Conservation (phyloP, 108 stramenopile species). For the Cyclotella choctawhatcheeana region DNA sequence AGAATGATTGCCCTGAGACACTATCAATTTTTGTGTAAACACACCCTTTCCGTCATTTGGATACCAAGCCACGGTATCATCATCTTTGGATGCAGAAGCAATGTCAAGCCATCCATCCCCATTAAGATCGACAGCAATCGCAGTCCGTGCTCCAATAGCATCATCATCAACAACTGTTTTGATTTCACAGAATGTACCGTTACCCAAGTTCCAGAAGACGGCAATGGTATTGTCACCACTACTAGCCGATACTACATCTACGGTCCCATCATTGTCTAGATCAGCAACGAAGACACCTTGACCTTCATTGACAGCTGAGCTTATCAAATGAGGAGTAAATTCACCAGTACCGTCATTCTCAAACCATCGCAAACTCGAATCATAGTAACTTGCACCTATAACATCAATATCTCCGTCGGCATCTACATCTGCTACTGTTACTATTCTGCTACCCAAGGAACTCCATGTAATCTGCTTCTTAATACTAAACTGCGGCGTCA, state of each 20-base stretch:
- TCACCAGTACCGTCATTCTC: conserved; percentile 31
- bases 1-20: conserved; percentile 4
- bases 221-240: conserved; percentile 31
- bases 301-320: conserved; percentile 15
- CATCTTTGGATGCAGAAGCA: conserved; percentile 21
- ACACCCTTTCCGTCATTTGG: conserved; percentile 25
- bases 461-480: conserved; percentile 32
- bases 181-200: conserved; percentile 26
- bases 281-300: conserved; percentile 14
- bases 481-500: conserved; percentile 10
- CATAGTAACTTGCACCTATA: conserved; percentile 30
- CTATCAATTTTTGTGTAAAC: conserved; percentile 16
- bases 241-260: conserved; percentile 21
- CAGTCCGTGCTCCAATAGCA: conserved; percentile 32
- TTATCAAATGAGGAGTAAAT: conserved; percentile 26
- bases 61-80: conserved; percentile 43
- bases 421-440: conserved; percentile 24
- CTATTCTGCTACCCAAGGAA: conserved; percentile 21
- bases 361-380: conserved; percentile 31
- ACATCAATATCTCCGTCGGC: conserved; percentile 15
- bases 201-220: conserved; percentile 20
- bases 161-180: conserved; percentile 27
- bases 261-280: conserved; percentile 21
- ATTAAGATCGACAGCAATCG: conserved; percentile 27
- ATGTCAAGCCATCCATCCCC: conserved; percentile 43